phyloP scores from a whole-genome alignment of 441 rosid species.

The Corymbia citriodora region DNA sequence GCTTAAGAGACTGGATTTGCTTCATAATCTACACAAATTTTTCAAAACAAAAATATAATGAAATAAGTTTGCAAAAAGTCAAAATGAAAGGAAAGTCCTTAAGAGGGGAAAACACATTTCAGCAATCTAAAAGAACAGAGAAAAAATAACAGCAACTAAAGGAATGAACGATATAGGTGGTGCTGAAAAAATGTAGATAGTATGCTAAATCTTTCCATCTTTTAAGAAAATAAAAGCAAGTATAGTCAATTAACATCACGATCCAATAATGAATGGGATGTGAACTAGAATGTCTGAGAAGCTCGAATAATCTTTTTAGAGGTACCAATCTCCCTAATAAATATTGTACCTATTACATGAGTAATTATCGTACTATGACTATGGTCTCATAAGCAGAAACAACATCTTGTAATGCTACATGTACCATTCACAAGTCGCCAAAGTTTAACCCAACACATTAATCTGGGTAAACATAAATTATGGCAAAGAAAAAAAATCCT shows the following conservation, averaged over 20 bases:
- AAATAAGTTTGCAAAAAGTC: not conserved
- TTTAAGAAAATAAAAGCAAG: not conserved
- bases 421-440: not conserved
- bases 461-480: not conserved
- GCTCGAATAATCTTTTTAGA: not conserved
- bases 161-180: not conserved
- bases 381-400: not conserved
- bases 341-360: not conserved
- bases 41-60: not conserved
- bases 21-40: slow-evolving; percentile 45
- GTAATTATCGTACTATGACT: not conserved
- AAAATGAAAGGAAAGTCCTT: not conserved
- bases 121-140: not conserved
- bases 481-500: not conserved
- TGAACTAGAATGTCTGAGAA: not conserved
- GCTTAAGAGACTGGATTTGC: slow-evolving; percentile 54
- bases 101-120: not conserved
- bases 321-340: not conserved
- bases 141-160: not conserved
- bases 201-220: not conserved
- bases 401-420: not conserved
- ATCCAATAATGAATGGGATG: not conserved
- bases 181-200: not conserved
- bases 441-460: not conserved
- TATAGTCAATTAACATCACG: not conserved